Percentiles rank a stretch among this genome's conserved stretches.
Evolutionary conservation across 352 stramenopile genomes (phyloP).

Genomic region (Globisporangium recalcitrans): DNA sequence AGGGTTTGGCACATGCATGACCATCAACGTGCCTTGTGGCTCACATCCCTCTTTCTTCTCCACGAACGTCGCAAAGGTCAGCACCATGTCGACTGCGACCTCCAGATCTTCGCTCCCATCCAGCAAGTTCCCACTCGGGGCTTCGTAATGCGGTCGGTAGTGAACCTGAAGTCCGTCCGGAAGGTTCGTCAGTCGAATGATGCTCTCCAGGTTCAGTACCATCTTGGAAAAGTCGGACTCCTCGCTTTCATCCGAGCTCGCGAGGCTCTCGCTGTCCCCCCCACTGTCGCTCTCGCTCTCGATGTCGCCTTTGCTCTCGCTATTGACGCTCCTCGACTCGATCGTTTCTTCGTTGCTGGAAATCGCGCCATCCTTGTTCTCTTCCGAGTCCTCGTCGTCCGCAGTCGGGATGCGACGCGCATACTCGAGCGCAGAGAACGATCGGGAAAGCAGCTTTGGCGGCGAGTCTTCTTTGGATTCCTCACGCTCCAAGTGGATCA

Average conservation of each 20-base stretch:
- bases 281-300: constrained; percentile 17
- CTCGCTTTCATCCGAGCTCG: constrained; percentile 36
- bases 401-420: constrained; percentile 9
- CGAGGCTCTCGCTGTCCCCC: constrained; percentile 27
- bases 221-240: constrained; percentile 51
- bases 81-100: constrained; percentile 42
- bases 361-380: constrained; percentile 7
- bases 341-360: constrained; percentile 12
- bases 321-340: constrained; percentile 10
- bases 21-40: constrained; percentile 40
- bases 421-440: constrained; percentile 47
- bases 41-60: constrained; percentile 40
- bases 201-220: constrained; percentile 74
- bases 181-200: constrained; percentile 77
- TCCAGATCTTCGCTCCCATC: constrained; percentile 24
- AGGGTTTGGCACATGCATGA: constrained; percentile 46
- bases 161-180: constrained; percentile 77
- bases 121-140: constrained; percentile 22
- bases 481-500: constrained; percentile 53
- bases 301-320: constrained; percentile 14
- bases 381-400: constrained; percentile 9
- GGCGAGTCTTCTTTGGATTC: constrained; percentile 63
- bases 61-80: constrained; percentile 71
- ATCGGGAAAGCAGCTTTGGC: constrained; percentile 55
- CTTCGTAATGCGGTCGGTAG: constrained; percentile 72